phyloP scores from a whole-genome alignment of 1,284 basidiomycete genomes.

The Leccinum subatratum region DNA sequence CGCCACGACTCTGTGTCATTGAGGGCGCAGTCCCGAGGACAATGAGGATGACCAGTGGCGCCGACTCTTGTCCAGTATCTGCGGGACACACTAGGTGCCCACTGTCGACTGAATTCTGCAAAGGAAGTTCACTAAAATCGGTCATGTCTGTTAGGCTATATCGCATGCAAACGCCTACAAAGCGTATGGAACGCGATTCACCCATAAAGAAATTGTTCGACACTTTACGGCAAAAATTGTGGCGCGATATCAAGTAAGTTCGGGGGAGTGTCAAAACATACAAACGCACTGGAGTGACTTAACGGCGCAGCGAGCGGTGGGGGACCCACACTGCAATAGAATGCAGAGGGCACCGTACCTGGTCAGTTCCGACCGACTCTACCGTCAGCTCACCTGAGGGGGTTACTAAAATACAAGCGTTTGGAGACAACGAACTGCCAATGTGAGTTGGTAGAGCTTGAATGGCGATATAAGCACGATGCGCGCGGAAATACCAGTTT shows the following conservation, averaged over 20 bases:
- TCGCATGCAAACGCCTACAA: slow-evolving; percentile 5
- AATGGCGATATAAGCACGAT: neutral
- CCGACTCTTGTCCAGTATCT: slow-evolving; percentile 13
- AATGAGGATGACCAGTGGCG: slow-evolving; percentile 13
- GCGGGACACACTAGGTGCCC: slow-evolving; percentile 5
- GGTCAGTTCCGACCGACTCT: slow-evolving; percentile 1
- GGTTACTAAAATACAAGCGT: slow-evolving; percentile 1
- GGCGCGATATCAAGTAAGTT: slow-evolving; percentile 15
- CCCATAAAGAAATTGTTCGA: slow-evolving; percentile 7
- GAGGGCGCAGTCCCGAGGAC: neutral
- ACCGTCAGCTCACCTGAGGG: neutral
- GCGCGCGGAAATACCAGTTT: neutral
- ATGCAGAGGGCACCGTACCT: slow-evolving; percentile 1
- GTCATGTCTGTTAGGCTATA: neutral
- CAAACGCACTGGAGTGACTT: slow-evolving; percentile 18
- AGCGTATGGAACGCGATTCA: slow-evolving; percentile 9
- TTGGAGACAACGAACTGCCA: neutral
- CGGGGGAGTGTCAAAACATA: neutral
- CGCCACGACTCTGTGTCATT: slow-evolving; percentile 9
- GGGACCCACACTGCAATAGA: neutral
- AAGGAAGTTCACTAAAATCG: slow-evolving; percentile 2
- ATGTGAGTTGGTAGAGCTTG: neutral
- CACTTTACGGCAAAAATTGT: slow-evolving; percentile 22
- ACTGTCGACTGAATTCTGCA: neutral
- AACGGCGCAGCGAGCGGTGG: neutral